Evolutionary conservation across 345 rosid genomes (phyloP), one percentile per base, ranked within the genome.

Genomic region (Linum tenue): DNA sequence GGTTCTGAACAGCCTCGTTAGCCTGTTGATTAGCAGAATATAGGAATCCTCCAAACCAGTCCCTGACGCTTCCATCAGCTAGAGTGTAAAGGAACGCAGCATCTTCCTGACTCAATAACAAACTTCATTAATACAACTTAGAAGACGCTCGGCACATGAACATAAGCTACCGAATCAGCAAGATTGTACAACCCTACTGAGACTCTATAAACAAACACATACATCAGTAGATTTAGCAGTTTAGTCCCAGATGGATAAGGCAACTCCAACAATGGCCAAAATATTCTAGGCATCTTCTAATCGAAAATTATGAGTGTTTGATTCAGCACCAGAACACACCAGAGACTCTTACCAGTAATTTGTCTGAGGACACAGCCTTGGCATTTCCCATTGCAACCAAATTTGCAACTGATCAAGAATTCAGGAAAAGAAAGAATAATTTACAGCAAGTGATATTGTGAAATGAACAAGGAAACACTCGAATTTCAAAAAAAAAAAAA

Each of bases 11-110:
- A 57, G 98, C 98, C 82, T 84, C 95, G 75, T 92, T 92, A 64
- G 97, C 97, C 72, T 88, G 94, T 68, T 92, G 97, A 68, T 91
- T 88, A 64, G 97, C 85, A 61, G 97, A 81, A 82, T 71, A 90
- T 35, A 92, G 73, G 77, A 92, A 71, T 69, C 87, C 82, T n/a
- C 96, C 89, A 17, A 92, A 78, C 76, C 87, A 83, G 64, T 92
- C 98, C 68, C 87, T 94, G 39, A 82, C 69, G 71, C 77, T 78
- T 78, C 89, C 97, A 76, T 92, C 97, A 78, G 94, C 91, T 79
- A 90, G 75, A 64, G 68, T 84, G 75, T 80, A 90, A 59, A 86
- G 48, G 56, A 88, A 81, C 74, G 79, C 77, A 71, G 80, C 86
- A 71, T 77, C 82, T 76, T 86, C 97, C 98, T 87, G 82, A 66